Evolutionary conservation across 2,329 filamentous ascomycete genomes (phyloP), one percentile per base, ranked within the genome.

Genomic region (Thelonectria discophora): DNA sequence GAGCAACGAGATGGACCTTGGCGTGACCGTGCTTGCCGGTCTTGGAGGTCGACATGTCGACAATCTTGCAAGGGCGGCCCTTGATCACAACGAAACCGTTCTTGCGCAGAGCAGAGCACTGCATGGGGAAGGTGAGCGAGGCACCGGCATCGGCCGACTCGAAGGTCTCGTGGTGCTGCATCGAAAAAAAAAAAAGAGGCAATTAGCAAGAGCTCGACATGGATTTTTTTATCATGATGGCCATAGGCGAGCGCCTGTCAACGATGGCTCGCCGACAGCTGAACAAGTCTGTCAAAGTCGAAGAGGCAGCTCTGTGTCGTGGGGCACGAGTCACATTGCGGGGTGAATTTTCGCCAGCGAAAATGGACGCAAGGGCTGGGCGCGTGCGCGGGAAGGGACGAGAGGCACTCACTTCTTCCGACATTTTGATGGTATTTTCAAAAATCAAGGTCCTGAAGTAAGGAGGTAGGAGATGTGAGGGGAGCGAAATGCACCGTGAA

Each of bases 21-120:
- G 95, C 95, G 92, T 99, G 96, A 82, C 95, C 95, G 91, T 99
- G 95, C 93, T 99, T 99, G 85, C 95, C 95, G 74, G 95, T 99
- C 94, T 99, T 99, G 82, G 95, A 99, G 86, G 95, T 99, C 74
- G 93, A 97, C 96, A 99, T 99, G 79, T 99, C 95, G 82, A 98
- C 92, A 77, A 99, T 99, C 92, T 98, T 99, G 94, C 95, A 99
- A 76, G 95, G 96, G 76, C 95, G 95, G 84, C 87, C 85, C 90
- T 99, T 99, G 86, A 99, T 98, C 81, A 94, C 90, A 82, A 99
- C 95, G 88, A 91, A 90, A 73, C 95, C 94, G 90, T 96, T 97
- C 94, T 99, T 98, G 81, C 95, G 91, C 87, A 99, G 88, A 77
- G 96, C 94, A 85, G 96, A 99, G 85, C 95, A 99, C 88, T 99